Evolutionary conservation across 805 yeast genomes (phyloP), one percentile per base, ranked within the genome.

Genomic region (Wickerhamiella spandovensis): DNA sequence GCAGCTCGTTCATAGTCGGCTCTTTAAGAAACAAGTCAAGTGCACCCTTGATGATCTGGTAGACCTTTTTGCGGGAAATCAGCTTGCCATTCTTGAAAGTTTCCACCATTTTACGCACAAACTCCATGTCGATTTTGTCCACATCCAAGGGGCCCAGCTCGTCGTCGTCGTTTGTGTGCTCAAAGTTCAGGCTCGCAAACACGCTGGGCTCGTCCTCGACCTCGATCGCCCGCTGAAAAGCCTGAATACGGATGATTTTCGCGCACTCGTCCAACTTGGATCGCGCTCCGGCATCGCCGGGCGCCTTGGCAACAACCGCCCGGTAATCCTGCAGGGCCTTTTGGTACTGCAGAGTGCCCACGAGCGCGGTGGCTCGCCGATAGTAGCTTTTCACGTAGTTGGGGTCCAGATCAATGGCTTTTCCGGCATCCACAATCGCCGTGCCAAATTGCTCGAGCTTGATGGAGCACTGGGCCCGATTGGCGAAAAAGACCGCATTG

Each of bases 401-500:
- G 1, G 80, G 74, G 61, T 90, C 87, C 9, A 81, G 60, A 46
- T 72, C 75, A 43, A 92, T 72, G 1, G 97, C 85, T 43, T 69
- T 67, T 32, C 80, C 76, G 58, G 95, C 81, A 64, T 89, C 96
- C n/a, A 65, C 70, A 2, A 89, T 75, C 0, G 96, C 95, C 49
- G 78, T 72, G 3, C 96, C 97, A 64, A 82, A 89, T 59, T 81
- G 82, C 64, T 90, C 98, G 50, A 81, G 65, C 60, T 87, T 85
- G 61, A 90, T 78, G 57, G 88, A 82, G 0, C 87, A 95, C 63
- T 87, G 92, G 0, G 96, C 95, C 56, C 95, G 71, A 66, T 89
- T 89, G 20, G 95, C 79, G 59, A 67, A 83, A 57, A 77, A 81
- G n/a, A 88, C 75, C 0, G 90, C 81, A 38, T 81, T 77, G 4